Base-by-base conservation (phyloP, 2,329 filamentous ascomycete genomes). In the Aspergillus sp. region DNA sequence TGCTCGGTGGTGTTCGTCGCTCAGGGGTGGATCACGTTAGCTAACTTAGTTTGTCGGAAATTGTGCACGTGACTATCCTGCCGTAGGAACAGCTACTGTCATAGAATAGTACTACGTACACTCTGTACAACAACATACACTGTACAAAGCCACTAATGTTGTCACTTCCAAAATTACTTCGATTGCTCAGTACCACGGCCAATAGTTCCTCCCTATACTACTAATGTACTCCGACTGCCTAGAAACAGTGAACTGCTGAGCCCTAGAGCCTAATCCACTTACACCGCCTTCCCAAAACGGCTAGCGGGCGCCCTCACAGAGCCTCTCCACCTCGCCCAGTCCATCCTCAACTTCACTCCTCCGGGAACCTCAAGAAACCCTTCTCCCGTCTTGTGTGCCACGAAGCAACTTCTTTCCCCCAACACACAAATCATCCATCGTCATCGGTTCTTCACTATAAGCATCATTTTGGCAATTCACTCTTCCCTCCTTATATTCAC, bases 311-410 rank as follows among this genome's bases (percentile, higher is more conserved):
- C n/a, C n/a, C 34, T 36, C 19, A 19, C 34, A 36, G 34, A 36
- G 34, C 36, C 27, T 44, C 48, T 53, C 56, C 49, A 56, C 56
- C 51, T 52, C 43, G 43, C 51, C 30, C 30, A 32, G 51, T 55
- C 51, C 53, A 55, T 39, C 26, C 55, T 55, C 48, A 53, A 52
- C 52, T 52, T 58, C 55, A 52, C 54, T 56, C 57, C 57, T 57
- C 55, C 53, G 26, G 36, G 36, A 54, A 19, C 30, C 30, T 32
- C 30, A 32, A 32, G 30, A 32, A 6, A 6, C 30, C 36, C 36
- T 19, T 19, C 19, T 39, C 36, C 36, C 36, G 19, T 39, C n/a
- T 49, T 50, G 48, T 55, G 54, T 57, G 55, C 52, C 57, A 58
- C 55, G 51, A 57, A 58, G 47, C 54, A 55, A 57, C 54, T 53